Conservation (phyloP, 2,329 filamentous ascomycete species). For the Cladosporium sp. region DNA sequence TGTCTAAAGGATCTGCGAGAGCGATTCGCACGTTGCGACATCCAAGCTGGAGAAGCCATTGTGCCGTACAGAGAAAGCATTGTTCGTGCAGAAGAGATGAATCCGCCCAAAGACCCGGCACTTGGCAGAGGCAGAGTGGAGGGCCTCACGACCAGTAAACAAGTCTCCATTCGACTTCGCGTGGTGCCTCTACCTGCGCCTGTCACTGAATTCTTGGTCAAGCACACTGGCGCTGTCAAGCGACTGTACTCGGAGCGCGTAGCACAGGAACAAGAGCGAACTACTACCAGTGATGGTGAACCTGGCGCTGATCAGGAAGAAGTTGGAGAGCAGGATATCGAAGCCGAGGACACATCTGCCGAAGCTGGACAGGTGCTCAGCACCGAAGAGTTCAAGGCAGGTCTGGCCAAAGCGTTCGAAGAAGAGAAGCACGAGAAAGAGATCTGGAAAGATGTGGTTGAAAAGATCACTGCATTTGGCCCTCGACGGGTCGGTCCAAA, state of each 20-base stretch:
- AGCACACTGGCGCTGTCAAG: slow-evolving; percentile 78
- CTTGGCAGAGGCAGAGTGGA: slow-evolving; percentile 80
- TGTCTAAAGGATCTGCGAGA: slow-evolving; percentile 92
- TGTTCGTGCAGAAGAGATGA: slow-evolving; percentile 83
- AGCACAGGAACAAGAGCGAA: slow-evolving; percentile 47
- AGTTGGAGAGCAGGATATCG: slow-evolving; percentile 44
- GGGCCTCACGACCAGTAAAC: slow-evolving; percentile 78
- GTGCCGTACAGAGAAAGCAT: slow-evolving; percentile 96
- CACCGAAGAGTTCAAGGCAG: slow-evolving; percentile 72
- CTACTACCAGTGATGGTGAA: slow-evolving; percentile 45
- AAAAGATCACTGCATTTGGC: slow-evolving; percentile 87
- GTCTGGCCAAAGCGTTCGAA: slow-evolving; percentile 70
- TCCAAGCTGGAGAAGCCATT: slow-evolving; percentile 90
- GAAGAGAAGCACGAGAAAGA: slow-evolving; percentile 73
- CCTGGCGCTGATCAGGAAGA: slow-evolving; percentile 38
- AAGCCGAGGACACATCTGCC: slow-evolving; percentile 52
- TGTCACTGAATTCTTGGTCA: slow-evolving; percentile 82
- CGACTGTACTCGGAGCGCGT: slow-evolving; percentile 72
- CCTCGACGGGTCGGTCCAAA: slow-evolving; percentile 85
- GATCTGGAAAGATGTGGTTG: slow-evolving; percentile 72
- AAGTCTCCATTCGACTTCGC: slow-evolving; percentile 73
- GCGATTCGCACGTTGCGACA: slow-evolving; percentile 89
- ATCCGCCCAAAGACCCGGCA: slow-evolving; percentile 80
- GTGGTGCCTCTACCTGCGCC: slow-evolving; percentile 76
- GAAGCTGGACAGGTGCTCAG: slow-evolving; percentile 64